Evolutionary conservation across 192 early-diverging fungal species (phyloP), one percentile per base, ranked within the genome.

Genomic region (Podila clonocystis): DNA sequence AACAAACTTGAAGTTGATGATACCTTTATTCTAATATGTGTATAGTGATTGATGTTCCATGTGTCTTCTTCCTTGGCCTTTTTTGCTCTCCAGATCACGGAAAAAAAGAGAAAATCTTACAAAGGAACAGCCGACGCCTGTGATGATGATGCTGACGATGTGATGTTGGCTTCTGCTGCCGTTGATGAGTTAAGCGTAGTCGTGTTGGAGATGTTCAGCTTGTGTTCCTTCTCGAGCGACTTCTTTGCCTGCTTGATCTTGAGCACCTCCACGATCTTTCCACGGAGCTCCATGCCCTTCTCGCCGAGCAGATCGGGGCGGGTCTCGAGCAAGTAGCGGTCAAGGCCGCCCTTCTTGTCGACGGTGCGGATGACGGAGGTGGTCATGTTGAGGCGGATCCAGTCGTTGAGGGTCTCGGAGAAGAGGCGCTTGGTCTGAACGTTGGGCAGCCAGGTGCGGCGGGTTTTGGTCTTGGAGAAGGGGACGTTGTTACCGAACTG

Each of bases 311-410:
- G 88, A 66, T 92, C 88, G 55, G 92, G 89, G 45, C 85, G 89
- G 19, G 92, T 93, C 45, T 85, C 80, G 33, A 94, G 82, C 48
- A 95, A 69, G 70, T 94, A 95, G 60, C 83, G 85, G 72, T 95
- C 94, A 17, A 95, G 73, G 4, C 94, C 94, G 28, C 94, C 94
- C 85, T 94, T 94, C 82, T 94, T 92, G 70, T 95, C 93, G 34
- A 95, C 93, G 0, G 92, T 92, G 31, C 93, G 89, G 15, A 94
- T 78, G 5, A 92, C 90, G 5, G 88, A 75, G 5, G 92, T 87
- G 20, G 94, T 93, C 59, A 93, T 86, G 34, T 89, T 87, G 52
- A 95, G 80, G 22, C 74, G 67, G 38, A 92, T 69, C 67, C 84
- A 87, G 34, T 82, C 58, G 58, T 90, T 79, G 9, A 94, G 83